Percentiles rank a stretch among this genome's conserved stretches.
phyloP scores from a whole-genome alignment of 139 green algal genomes.

The Choricystis sp. region DNA sequence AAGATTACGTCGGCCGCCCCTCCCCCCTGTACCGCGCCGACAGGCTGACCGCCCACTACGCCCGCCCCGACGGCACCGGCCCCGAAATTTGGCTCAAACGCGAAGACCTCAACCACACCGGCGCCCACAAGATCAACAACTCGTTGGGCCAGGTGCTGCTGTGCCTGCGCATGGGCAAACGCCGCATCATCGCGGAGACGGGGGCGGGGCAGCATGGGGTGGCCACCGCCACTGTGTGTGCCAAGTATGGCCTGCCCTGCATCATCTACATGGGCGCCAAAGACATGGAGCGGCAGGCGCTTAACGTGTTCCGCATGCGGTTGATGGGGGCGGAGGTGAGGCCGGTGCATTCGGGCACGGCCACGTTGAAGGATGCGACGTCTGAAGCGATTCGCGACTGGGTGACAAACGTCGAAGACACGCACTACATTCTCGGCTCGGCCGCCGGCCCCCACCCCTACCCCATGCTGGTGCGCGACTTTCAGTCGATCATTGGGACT shows the following conservation, averaged over 20 bases:
- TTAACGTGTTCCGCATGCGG: slow-evolving; percentile 99
- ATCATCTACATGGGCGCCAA: slow-evolving; percentile 99
- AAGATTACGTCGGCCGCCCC: slow-evolving; percentile 88
- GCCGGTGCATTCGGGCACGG: slow-evolving; percentile 73
- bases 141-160: slow-evolving; percentile 87
- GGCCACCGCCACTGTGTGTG: slow-evolving; percentile 93
- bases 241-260: slow-evolving; percentile 81
- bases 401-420: slow-evolving; percentile 99
- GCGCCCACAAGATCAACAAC: slow-evolving; percentile 99
- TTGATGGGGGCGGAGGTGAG: slow-evolving; percentile 87
- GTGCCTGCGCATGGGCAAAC: slow-evolving; percentile 84
- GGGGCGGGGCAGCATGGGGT: slow-evolving; percentile 96
- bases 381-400: slow-evolving; percentile 96
- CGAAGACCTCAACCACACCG: slow-evolving; percentile 98
- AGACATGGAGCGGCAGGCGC: slow-evolving; percentile 91
- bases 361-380: slow-evolving; percentile 96
- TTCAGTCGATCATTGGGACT: slow-evolving; percentile 86
- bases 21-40: slow-evolving; percentile 91
- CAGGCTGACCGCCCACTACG: slow-evolving; percentile 71
- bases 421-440: slow-evolving; percentile 97
- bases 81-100: slow-evolving; percentile 94
- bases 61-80: slow-evolving; percentile 28
- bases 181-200: slow-evolving; percentile 96
- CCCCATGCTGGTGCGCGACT: slow-evolving; percentile 97
- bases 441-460: slow-evolving; percentile 95